Base-by-base conservation (phyloP, 2,329 filamentous ascomycete species). In the Huntiella savannae region DNA sequence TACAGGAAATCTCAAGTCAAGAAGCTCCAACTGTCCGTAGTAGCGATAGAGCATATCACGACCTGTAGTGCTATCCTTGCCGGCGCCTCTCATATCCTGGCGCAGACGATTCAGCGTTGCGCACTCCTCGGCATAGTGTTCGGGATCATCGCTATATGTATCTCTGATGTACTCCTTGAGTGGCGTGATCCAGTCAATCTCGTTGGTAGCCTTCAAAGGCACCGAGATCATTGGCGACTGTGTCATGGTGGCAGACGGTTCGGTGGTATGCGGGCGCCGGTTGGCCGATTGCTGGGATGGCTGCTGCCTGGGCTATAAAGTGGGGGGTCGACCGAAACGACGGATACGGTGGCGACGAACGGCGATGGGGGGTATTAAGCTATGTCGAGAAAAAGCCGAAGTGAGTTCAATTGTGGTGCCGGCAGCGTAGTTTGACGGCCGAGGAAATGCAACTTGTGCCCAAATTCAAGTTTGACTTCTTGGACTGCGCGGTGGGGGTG, bases 1-100 rank as follows among this genome's bases (percentile, higher is more conserved):
- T 40, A 98, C 86, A 0, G 92, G 92, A 58, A 98, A 98, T 51
- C 91, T 74, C 56, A 98, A 66, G 61, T 98, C 91, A 52, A 98
- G 67, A 45, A 98, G 70, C 65, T 98, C 91, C 49, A 98, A 73
- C 65, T 98, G 91, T 36, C 88, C 91, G 60, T 98, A 98, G 64
- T 98, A 98, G 59, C 91, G 75, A 62, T 98, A 98, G 43, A 98
- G 68, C 58, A 98, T 70, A 61, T 98, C 91, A 57, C 91, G 70
- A 41, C 91, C 91, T 4, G 87, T 83, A 16, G 85, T 91, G 63
- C 86, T 96, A 60, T 98, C 91, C 63, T 92, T 94, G 16, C 91
- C 88, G 32, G 91, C 91, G 33, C 92, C 91, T 59, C 92, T 77
- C 84, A 98, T 95, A 60, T 98, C 92, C 74, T 98, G 92, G 56